Evolutionary conservation across 257 asterid genomes (phyloP), one percentile per base, ranked within the genome.

Genomic region (Ilex aquifolium): DNA sequence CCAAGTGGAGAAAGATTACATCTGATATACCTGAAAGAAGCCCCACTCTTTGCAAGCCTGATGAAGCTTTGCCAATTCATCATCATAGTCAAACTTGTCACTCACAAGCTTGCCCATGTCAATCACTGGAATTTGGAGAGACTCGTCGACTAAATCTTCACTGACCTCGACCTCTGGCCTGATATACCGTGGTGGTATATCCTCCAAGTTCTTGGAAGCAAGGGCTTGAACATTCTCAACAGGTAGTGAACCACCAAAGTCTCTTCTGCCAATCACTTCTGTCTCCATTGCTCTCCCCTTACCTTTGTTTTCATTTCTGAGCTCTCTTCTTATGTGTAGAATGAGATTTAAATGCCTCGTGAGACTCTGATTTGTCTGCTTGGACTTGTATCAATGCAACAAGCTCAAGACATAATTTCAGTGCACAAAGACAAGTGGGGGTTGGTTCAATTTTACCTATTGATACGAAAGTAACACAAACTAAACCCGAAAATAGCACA

Each of bases 11-110:
- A 21, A 21, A 21, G 27, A 21, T 21, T 21, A 21, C 27, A 21
- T 21, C 27, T 21, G 21, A n/a, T 13, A 32, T 70, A 78, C 80
- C 79, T 79, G 84, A 44, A 75, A 79, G 63, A 72, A 75, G 8
- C 79, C 81, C 81, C 84, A 79, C 10, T 72, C 60, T 29, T 67
- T 66, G 63, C 78, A 71, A 2, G 83, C 73, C 7, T 48, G 63
- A 44, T 74, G 78, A 65, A 78, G 78, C 65, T 74, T 71, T 32
- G 31, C 60, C 77, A 74, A 57, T 58, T 78, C 73, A 62, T 21
- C 12, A n/a, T 40, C 53, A 31, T 39, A 40, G 11, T 32, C 78
- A n/a, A 53, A 48, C 30, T 65, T 21, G 2, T 56, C 66, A 44
- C 21, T 10, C 17, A 60, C 66, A 15, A 78, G 71, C 13, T 71